A percentile compares a stretch with the other conserved stretches of the same genome.
Evolutionary conservation across 306 rosid species (phyloP).

Genomic region (Fragaria nilgerrensis): DNA sequence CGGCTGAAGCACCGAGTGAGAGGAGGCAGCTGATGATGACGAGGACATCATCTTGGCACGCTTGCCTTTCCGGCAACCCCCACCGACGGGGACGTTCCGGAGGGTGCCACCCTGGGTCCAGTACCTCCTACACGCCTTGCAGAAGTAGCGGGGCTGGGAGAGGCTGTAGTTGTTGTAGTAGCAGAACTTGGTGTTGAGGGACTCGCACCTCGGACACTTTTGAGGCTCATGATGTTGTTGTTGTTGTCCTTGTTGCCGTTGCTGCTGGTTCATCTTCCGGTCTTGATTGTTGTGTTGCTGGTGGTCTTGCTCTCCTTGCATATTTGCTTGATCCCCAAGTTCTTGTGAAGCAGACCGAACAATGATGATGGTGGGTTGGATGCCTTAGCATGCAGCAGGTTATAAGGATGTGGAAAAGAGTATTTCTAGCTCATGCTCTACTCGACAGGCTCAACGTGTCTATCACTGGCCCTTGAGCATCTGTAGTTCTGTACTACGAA

Average conservation of each 20-base stretch:
- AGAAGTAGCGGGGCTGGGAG: constrained; percentile 59
- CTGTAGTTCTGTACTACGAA: constrained; percentile 18
- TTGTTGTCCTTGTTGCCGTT: constrained; percentile 20
- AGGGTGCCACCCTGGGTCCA: constrained; percentile 75
- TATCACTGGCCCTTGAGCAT: constrained; percentile 27
- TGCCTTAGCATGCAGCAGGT: constrained; percentile 17
- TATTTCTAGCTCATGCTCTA: constrained; percentile 20
- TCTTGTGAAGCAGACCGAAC: background rate
- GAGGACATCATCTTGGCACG: constrained; percentile 24
- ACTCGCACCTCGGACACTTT: constrained; percentile 60
- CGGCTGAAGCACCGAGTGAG: constrained; percentile 11
- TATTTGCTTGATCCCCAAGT: background rate
- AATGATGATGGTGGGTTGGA: constrained; percentile 18
- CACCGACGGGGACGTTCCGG: constrained; percentile 65
- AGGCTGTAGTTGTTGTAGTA: constrained; percentile 67
- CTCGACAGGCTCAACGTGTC: constrained; percentile 40
- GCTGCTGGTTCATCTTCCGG: background rate
- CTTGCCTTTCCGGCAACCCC: constrained; percentile 51
- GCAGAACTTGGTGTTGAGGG: constrained; percentile 61
- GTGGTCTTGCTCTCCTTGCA: background rate
- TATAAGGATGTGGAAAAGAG: constrained; percentile 21
- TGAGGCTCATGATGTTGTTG: constrained; percentile 29
- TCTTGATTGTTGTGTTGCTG: background rate
- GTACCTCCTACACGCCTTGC: constrained; percentile 60
- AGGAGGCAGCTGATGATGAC: background rate